Base-by-base conservation (phyloP, 164 flowering plant species). In the Tetracentron sinense region DNA sequence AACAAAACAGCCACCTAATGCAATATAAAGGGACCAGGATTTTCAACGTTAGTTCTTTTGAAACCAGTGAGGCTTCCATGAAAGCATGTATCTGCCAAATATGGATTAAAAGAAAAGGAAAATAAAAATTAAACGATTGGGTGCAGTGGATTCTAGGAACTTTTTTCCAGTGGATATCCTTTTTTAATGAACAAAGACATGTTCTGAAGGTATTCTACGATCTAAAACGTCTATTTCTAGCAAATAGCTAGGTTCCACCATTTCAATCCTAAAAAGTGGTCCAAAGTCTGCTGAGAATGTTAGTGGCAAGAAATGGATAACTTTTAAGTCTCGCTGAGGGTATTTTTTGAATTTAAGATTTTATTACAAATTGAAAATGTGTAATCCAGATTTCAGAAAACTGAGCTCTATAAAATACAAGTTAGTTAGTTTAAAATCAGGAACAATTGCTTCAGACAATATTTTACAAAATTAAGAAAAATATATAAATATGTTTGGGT, bases 1-100 rank as follows among this genome's bases (percentile, higher is more conserved):
- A 60, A 91, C 97, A 62, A 82, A 94, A 65, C 90, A 83, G 42
- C 99, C 99, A 72, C 98, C 98, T 90, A 51, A 55, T 33, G 26
- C 63, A 42, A 55, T 12, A 54, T 10, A 51, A 21, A 58, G n/a
- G n/a, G n/a, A n/a, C n/a, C n/a, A n/a, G n/a, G n/a, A n/a, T n/a
- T 26, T 26, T 1, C 16, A 19, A 2, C 14, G 26, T 23, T 53
- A 3, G 26, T 16, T 11, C 29, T 15, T 53, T 53, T 26, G 56
- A 53, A 52, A 53, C 33, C 56, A 10, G 14, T 38, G 44, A 12
- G 14, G 44, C 14, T 38, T 38, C 14, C 14, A 16, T 12, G 19
- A 26, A 26, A 26, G n/a, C 51, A 62, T 19, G 19, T 5, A 38
- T 25, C 42, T 15, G 33, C 56, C n/a, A 53, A 27, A 25, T 23